phyloP scores from a whole-genome alignment of 169 alveolate genomes.

The Plasmodium knowlesi region DNA sequence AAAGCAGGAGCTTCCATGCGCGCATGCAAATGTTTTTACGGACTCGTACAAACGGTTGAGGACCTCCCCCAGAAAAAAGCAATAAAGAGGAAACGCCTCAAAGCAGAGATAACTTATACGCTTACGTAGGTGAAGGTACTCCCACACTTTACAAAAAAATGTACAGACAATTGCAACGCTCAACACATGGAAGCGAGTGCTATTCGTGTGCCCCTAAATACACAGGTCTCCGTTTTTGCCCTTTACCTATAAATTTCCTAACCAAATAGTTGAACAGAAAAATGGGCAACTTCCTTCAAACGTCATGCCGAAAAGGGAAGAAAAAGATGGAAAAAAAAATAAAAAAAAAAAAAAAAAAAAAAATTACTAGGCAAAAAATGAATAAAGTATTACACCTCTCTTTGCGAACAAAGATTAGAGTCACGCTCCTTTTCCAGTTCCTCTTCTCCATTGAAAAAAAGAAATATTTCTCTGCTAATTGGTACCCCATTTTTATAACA shows the following conservation, averaged over 20 bases:
- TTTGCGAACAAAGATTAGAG: background rate
- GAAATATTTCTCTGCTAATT: background rate
- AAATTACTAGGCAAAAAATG: background rate
- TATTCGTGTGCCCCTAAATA: background rate
- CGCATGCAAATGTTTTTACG: background rate
- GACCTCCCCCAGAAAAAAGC: background rate
- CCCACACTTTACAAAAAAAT: background rate
- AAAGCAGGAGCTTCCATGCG: background rate
- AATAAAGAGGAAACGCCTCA: background rate
- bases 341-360: background rate
- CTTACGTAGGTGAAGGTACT: background rate
- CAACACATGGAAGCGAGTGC: background rate
- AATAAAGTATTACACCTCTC: background rate
- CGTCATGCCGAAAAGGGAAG: background rate
- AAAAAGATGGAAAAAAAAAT: background rate
- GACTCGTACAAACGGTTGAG: background rate
- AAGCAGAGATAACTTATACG: background rate
- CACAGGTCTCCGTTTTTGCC: background rate
- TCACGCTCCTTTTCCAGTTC: background rate
- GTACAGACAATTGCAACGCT: background rate
- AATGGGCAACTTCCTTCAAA: background rate
- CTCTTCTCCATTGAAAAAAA: background rate
- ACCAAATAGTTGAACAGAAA: background rate
- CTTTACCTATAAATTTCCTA: background rate
- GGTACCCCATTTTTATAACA: background rate